Evolutionary conservation across 148 eudicot species (phyloP).

Genomic region (Pharnaceum exiguum): DNA sequence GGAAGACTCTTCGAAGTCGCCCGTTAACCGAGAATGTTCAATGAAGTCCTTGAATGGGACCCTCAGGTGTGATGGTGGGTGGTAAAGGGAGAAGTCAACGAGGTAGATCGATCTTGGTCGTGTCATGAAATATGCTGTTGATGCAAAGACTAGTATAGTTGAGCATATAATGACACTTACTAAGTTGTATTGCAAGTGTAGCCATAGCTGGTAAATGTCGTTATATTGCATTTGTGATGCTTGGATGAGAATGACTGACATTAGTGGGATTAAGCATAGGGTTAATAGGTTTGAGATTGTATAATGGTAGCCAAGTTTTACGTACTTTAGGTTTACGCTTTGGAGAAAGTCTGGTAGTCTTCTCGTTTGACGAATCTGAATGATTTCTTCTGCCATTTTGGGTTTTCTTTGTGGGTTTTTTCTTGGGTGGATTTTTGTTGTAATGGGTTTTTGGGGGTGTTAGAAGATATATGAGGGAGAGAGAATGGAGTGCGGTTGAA

Average conservation of each 20-base stretch:
- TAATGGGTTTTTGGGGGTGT: no score
- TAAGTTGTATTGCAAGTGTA: slow-evolving; percentile 40
- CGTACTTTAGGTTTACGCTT: slow-evolving; percentile 47
- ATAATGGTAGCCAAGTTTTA: slow-evolving; percentile 58
- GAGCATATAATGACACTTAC: slow-evolving; percentile 20
- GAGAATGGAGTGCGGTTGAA: no score
- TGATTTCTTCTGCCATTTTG: slow-evolving; percentile 18
- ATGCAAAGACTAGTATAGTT: slow-evolving; percentile 31
- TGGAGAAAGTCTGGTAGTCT: slow-evolving; percentile 39
- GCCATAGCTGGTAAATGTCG: slow-evolving; percentile 41
- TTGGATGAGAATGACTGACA: slow-evolving; percentile 26
- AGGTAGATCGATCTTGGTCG: slow-evolving; percentile 45
- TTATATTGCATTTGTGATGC: slow-evolving; percentile 44
- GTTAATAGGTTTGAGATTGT: slow-evolving; percentile 39
- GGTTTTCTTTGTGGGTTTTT: no score
- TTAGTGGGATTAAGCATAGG: slow-evolving; percentile 40
- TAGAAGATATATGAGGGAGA: no score
- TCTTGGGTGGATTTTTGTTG: no score
- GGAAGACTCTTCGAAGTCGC: slow-evolving; percentile 46
- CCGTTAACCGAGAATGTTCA: slow-evolving; percentile 33
- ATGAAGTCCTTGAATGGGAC: slow-evolving; percentile 29
- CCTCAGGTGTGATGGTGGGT: slow-evolving; percentile 30
- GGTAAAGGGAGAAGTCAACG: slow-evolving; percentile 50
- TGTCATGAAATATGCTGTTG: slow-evolving; percentile 41
- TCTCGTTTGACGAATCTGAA: slow-evolving; percentile 23